Base-by-base conservation (phyloP, 225 moss, liverwort and hornwort species). In the Neckera pumila region DNA sequence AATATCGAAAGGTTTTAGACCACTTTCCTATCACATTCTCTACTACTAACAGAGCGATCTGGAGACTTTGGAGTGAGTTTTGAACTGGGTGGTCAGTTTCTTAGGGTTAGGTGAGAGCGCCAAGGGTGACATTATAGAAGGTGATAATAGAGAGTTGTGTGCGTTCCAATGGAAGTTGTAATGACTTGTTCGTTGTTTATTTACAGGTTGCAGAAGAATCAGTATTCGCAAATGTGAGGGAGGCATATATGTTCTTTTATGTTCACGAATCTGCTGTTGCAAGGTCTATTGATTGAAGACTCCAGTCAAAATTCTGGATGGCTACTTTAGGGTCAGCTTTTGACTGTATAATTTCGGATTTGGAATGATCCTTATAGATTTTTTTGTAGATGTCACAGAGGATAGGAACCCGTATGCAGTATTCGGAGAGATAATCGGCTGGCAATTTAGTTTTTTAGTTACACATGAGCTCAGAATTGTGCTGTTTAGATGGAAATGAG, bases 171-270 rank as follows among this genome's bases (percentile, higher is more conserved):
- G 30, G 4, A 40, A 56, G 54, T 54, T 1, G 23, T n/a, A 49
- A 51, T 85, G 57, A 90, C 58, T 34, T 69, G 7, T 76, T 27
- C 34, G 69, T 64, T 72, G 49, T 23, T 62, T 60, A 14, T 86
- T 36, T 26, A 54, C 91, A 93, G 93, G 90, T 92, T 58, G 85
- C 88, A 56, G 91, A 92, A 58, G 92, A 93, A 57, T 83, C 89
- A 53, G 93, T 93, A n/a, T 88, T 92, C 40, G 84, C 88, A 34
- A 92, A 89, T 19, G 92, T 92, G 73, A 86, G 89, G 86, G 92
- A 93, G 85, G 90, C 89, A 38, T 93, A 93, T 71, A 92, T 93
- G 93, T 93, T 93, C 88, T 92, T 93, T 81, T 93, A 93, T 26
- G 92, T 93, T 34, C 90, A 92, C 19, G 88, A 93, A 67, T 71